Base-by-base conservation (phyloP, 139 green algal genomes). In the Chlorella sp. region DNA sequence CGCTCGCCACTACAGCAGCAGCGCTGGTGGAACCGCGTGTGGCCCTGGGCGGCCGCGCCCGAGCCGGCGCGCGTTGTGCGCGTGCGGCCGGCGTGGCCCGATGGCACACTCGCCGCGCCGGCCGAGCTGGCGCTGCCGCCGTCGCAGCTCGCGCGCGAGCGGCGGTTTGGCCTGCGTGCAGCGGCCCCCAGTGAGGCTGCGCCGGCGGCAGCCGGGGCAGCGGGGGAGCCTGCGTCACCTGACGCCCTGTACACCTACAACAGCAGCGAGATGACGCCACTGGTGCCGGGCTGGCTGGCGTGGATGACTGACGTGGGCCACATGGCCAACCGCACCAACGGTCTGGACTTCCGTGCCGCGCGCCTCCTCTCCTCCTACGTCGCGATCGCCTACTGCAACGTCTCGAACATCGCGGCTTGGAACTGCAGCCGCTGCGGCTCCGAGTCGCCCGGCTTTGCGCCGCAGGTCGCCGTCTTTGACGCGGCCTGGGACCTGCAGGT, bases 381-480 rank as follows among this genome's bases (percentile, higher is more conserved):
- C 0, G 87, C 82, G 36, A 82, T 91, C 21, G 73, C 87, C 8
- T 96, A 96, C 79, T 95, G 91, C 87, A 71, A 87, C 36, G 8
- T 51, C 1, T 64, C 78, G 29, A 79, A 85, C 40, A 76, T 97
- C 0, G 35, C 43, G 3, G 67, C 46, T 0, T 97, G 92, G 92
- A 94, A 90, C 67, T 97, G 93, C 87, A 88, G 59, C 25, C 85
- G 92, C 65, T 94, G 86, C 70, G 46, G 40, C 45, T 46, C 48
- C 53, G 53, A 31, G 25, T 88, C 15, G 63, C 60, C 60, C 33
- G 67, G 59, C 40, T 72, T 79, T 29, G 65, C 25, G 19, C 36
- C 46, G 17, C n/a, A 82, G 38, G 17, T 42, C 42, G 77, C 88
- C 11, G 72, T 90, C n/a, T 90, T 87, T 73, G 91, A 96, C 67